Evolutionary conservation across 1,284 basidiomycete genomes (phyloP).

Genomic region (Trametes polyzona): DNA sequence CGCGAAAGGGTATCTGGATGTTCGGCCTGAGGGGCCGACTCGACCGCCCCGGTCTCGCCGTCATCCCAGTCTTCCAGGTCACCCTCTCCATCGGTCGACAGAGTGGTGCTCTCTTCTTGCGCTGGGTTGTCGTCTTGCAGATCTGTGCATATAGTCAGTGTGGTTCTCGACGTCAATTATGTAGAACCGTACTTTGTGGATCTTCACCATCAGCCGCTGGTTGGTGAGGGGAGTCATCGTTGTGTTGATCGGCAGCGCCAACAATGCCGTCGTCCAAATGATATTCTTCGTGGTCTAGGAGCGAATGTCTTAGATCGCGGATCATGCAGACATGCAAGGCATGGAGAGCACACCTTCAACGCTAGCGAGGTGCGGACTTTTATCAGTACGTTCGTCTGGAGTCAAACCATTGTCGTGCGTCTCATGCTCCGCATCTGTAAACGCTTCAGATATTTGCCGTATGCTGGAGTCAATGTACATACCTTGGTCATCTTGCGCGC

Average conservation of each 20-base stretch:
- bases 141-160: not conserved
- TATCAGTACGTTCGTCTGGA: conserved; percentile 3
- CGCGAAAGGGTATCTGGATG: conserved; percentile 12
- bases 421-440: not conserved
- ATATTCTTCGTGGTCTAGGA: not conserved
- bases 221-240: not conserved
- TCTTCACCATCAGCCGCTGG: not conserved
- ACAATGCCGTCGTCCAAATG: not conserved
- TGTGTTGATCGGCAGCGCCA: not conserved
- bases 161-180: no score
- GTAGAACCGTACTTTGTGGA: not conserved
- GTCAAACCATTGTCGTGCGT: not conserved
- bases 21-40: not conserved
- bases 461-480: not conserved
- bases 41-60: not conserved
- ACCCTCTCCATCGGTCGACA: conserved; percentile 9
- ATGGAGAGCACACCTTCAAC: not conserved
- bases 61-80: conserved; percentile 20
- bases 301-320: not conserved
- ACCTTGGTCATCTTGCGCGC: not conserved
- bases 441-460: not conserved
- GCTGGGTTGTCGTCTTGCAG: not conserved
- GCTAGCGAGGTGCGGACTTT: not conserved
- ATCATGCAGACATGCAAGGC: no score
- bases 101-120: not conserved